Evolutionary conservation across 1,139 yeast species (phyloP), one percentile per base, ranked within the genome.

Genomic region (Geotrichum phurueaensis): DNA sequence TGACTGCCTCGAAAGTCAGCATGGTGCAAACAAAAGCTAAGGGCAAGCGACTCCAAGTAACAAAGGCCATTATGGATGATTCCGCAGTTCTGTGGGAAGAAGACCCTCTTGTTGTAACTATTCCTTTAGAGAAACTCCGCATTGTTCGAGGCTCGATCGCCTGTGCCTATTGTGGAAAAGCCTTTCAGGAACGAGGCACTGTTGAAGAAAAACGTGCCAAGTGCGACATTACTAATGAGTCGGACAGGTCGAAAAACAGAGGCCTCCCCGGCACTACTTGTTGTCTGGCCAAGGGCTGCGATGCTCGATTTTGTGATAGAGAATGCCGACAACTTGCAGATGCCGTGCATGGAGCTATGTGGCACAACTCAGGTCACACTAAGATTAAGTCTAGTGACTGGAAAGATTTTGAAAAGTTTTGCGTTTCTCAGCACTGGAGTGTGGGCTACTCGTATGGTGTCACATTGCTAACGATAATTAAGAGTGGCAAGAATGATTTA

Each of bases 371-470:
- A n/a, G 51, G 25, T 5, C 39, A 59, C 27, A 51, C 53, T 39
- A 75, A 68, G 22, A 76, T 86, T 49, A 75, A 80, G 60, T 74
- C 82, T 0, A 71, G 76, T 15, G 80, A 79, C 5, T 87, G 87
- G 82, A 72, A 73, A 45, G 76, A 73, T 33, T 81, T 85, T 67
- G 87, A 85, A 65, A 79, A 81, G 45, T 86, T 79, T 69, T 87
- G 94, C 68, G 74, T 81, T 56, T 82, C 83, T 48, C 84, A 86
- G 64, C 81, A 83, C 62, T 85, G 92, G 86, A 81, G 80, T 65
- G 90, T 89, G 0, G 83, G 86, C 15, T 87, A 81, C 70, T 86
- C 90, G 0, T 78, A 84, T 55, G 86, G 87, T 0, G 71, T 84
- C 53, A 81, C 85, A 7, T 78, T 82, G 66, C 83, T 89, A 1